Evolutionary conservation across 495 filamentous ascomycete genomes (phyloP).

Genomic region (Thozetella sp.): DNA sequence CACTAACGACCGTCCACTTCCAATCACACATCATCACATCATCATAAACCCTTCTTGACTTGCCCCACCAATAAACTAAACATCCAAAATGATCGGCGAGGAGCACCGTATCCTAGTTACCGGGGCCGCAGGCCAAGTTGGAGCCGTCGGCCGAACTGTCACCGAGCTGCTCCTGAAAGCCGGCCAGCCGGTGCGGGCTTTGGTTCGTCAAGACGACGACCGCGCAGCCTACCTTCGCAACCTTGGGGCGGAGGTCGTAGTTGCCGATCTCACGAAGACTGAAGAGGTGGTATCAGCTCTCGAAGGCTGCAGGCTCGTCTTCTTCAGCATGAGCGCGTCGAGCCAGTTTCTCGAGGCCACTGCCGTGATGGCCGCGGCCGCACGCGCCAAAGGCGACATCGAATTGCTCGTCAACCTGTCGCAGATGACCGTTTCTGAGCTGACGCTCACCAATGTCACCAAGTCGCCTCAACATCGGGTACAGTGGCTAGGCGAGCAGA

Average conservation of each 20-base stretch:
- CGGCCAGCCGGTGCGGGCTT: slow-evolving; percentile 2
- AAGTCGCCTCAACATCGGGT: slow-evolving; percentile 8
- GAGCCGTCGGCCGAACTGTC: slow-evolving; percentile 2
- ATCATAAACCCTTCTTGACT: too few relatives aligned
- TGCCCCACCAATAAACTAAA: too few relatives aligned
- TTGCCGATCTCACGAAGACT: slow-evolving; percentile 4
- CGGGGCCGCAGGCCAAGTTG: slow-evolving; percentile 6
- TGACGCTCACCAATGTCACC: slow-evolving; percentile 6
- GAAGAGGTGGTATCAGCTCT: slow-evolving; percentile 6
- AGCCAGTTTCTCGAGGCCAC: slow-evolving; percentile 5
- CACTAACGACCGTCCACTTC: too few relatives aligned
- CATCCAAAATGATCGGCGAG: too few relatives aligned
- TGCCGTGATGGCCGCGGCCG: slow-evolving; percentile 6
- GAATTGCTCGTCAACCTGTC: slow-evolving; percentile 6
- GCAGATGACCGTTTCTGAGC: slow-evolving; percentile 7
- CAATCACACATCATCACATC: too few relatives aligned
- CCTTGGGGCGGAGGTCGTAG: slow-evolving; percentile 5
- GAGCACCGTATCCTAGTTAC: slow-evolving; percentile 7
- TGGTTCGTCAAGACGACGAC: slow-evolving; percentile 6
- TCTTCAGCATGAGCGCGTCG: slow-evolving; percentile 6
- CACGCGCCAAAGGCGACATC: not conserved
- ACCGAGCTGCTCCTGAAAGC: not conserved
- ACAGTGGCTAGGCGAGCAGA: slow-evolving; percentile 8
- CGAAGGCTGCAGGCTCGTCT: not conserved
- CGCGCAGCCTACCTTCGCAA: slow-evolving; percentile 3